Evolutionary conservation across 2,329 filamentous ascomycete genomes (phyloP), one percentile per base, ranked within the genome.

Genomic region (Penicillium capsulatum): DNA sequence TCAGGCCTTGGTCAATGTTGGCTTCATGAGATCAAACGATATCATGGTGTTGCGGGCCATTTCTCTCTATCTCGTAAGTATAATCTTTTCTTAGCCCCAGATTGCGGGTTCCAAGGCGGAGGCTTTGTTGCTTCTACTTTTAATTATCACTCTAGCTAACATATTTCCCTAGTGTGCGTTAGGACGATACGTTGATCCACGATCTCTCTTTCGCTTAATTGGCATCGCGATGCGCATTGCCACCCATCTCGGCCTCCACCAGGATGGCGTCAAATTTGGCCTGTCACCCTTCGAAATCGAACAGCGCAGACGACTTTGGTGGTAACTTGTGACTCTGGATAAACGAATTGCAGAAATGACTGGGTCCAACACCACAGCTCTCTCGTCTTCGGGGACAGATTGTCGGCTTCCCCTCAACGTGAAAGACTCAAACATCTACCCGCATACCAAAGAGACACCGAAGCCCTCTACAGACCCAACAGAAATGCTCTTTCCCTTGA

Each of bases 301-400:
- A 62, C 74, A 83, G 58, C 74, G 82, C 8, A 73, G 81, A 35
- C 73, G 83, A 29, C 63, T 86, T 3, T 86, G 82, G 82, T 86
- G 81, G 81, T 77, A 79, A 35, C 69, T 87, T 10, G 73, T 81
- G 20, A 71, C 76, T 13, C 82, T 84, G 44, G 84, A 87, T 58
- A 73, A 76, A 44, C 77, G 82, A 11, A 75, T 84, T 22, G 75
- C 79, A 35, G 82, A 86, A 55, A 76, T 85, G 59, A 75, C 78
- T 6, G 76, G 77, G 34, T 78, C 52, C 29, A 63, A 59, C 36
- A 24, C 41, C 48, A 31, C 58, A 42, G 17, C 44, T 65, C 17
- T 51, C 6, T 47, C 45, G 10, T 50, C 46, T 2, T 40, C 29
- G 15, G 40, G 42, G 13, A 28, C 38, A 1, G 51, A 57, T 11